A percentile compares a stretch with the other conserved stretches of the same genome.
phyloP scores from a whole-genome alignment of 129 eudicot genomes.

The Flaveria bidentis region DNA sequence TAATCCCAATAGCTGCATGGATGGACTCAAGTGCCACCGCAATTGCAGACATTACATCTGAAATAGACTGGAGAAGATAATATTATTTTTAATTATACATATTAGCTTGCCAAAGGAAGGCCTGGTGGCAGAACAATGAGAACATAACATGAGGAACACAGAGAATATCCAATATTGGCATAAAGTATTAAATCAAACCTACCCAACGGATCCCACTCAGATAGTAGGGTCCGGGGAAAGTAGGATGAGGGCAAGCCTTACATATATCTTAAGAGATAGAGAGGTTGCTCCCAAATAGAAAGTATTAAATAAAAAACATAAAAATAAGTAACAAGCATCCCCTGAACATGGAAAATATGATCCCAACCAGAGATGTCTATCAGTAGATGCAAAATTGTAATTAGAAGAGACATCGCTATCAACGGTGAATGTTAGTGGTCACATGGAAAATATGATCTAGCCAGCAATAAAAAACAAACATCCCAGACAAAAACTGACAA shows the following conservation, averaged over 20 bases:
- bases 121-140: not conserved
- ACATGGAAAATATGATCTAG: not conserved
- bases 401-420: constrained; percentile 1
- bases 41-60: constrained; percentile 64
- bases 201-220: too few relatives aligned
- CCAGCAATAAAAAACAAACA: not conserved
- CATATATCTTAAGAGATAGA: too few relatives aligned
- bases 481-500: not conserved
- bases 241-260: too few relatives aligned
- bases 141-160: not conserved
- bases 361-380: constrained; percentile 2
- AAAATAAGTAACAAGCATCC: not conserved
- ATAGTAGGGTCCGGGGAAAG: too few relatives aligned
- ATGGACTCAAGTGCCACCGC: constrained; percentile 78
- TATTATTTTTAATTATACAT: constrained; percentile 7
- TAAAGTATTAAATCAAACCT: not conserved
- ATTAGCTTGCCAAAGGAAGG: not conserved
- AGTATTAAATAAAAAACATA: not conserved
- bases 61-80: constrained; percentile 58
- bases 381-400: not conserved
- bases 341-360: too few relatives aligned
- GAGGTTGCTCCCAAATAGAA: not conserved
- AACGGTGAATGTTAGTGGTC: not conserved
- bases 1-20: constrained; percentile 83
- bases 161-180: not conserved